A percentile compares a stretch with the other conserved stretches of the same genome.
Evolutionary conservation across 1,284 basidiomycete genomes (phyloP).

Genomic region (Moesziomyces globuligerus): DNA sequence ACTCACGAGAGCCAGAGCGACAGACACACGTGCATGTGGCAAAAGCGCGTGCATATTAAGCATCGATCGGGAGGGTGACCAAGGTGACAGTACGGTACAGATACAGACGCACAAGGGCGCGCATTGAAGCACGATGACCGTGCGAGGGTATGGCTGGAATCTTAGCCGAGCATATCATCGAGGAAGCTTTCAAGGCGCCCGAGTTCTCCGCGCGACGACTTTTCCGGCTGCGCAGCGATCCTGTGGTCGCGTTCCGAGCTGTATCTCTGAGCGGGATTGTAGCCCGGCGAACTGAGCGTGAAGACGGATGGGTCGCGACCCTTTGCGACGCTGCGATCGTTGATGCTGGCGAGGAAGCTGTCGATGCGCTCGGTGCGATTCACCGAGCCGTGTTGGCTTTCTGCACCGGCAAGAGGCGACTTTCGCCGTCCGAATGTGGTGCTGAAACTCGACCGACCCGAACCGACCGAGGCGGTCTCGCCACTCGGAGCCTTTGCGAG

Average conservation of each 20-base stretch:
- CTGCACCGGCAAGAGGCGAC: slow-evolving; percentile 4
- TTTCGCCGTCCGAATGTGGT: slow-evolving; percentile 43
- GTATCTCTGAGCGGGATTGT: not conserved
- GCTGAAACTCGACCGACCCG: slow-evolving; percentile 37
- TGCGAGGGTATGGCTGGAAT: not conserved
- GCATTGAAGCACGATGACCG: too few species aligned
- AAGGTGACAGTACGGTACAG: not conserved
- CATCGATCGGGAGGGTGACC: not conserved
- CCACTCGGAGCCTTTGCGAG: slow-evolving; percentile 17
- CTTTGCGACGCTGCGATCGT: slow-evolving; percentile 23
- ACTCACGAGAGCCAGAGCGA: not conserved
- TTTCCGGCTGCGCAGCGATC: not conserved
- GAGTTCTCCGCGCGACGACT: slow-evolving; percentile 31
- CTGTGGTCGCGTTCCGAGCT: not conserved
- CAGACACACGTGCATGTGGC: not conserved
- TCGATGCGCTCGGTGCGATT: slow-evolving; percentile 36
- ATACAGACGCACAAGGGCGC: slow-evolving; percentile 7
- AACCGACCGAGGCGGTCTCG: slow-evolving; percentile 15
- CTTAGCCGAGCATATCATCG: slow-evolving; percentile 45
- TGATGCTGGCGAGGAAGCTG: slow-evolving; percentile 43
- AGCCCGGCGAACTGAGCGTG: slow-evolving; percentile 7
- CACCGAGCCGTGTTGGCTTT: not conserved
- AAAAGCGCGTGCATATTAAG: not conserved
- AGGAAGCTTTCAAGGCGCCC: slow-evolving; percentile 41
- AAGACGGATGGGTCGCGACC: slow-evolving; percentile 26